These are phyloP conservation scores for Komagataella mondaviorum DNA, from an alignment of 805 yeast genomes.

Conservation along the genomic window DNA sequence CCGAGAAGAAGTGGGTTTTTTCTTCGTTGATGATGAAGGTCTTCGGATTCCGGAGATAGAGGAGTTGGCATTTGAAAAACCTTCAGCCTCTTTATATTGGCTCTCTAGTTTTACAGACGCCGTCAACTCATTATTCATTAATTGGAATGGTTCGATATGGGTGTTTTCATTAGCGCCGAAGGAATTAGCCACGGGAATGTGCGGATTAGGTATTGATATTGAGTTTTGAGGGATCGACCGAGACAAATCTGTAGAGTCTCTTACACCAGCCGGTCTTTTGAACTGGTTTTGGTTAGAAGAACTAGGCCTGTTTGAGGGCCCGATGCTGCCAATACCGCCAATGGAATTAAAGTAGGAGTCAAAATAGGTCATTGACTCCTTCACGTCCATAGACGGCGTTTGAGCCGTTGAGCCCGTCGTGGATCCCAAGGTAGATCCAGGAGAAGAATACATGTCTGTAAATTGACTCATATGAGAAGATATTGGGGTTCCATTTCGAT, in stretches of 20 bases:
- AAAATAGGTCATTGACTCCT: conserved; percentile 2
- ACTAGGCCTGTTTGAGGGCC: background rate
- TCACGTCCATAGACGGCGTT: conserved; percentile 8
- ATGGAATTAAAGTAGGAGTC: conserved; percentile 1
- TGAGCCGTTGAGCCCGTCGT: conserved; percentile 6
- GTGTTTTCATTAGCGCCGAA: background rate
- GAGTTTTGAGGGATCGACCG: background rate
- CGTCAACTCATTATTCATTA: background rate
- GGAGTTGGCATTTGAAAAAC: conserved; percentile 10
- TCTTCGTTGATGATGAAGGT: background rate
- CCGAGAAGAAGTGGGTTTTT: background rate
- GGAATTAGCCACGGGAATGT: background rate
- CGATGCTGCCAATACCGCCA: background rate
- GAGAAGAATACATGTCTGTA: conserved; percentile 6
- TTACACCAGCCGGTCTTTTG: background rate
- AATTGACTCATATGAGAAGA: background rate
- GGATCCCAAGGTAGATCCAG: conserved; percentile 10
- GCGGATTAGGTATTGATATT: background rate
- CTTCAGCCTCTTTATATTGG: conserved; percentile 6
- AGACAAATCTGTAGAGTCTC: background rate
- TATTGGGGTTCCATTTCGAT: background rate
- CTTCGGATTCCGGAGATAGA: conserved; percentile 4
- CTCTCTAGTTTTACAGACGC: background rate
- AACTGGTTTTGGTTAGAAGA: background rate
- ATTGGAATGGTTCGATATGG: background rate